Conservation (phyloP, 768 basidiomycete genomes). For the Amanita fuliginea region DNA sequence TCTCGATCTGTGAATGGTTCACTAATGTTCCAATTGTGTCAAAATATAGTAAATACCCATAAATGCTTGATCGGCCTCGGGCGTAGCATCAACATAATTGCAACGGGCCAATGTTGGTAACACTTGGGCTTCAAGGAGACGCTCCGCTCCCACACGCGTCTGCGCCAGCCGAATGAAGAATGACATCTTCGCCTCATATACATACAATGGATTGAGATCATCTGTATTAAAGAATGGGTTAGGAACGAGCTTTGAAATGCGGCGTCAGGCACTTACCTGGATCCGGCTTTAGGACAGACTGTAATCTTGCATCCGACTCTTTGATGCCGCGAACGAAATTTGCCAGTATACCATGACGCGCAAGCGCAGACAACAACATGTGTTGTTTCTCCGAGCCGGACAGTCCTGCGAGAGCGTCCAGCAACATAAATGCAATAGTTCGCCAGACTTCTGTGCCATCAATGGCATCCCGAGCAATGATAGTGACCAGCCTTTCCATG, state of each 20-base stretch:
- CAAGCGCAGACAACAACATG: constrained; percentile 43
- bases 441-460: constrained; percentile 97
- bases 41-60: constrained; percentile 41
- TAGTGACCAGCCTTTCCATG: constrained; percentile 62
- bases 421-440: constrained; percentile 84
- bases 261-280: constrained; percentile 47
- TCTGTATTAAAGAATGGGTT: constrained; percentile 33
- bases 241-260: neutral
- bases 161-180: constrained; percentile 79
- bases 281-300: constrained; percentile 76
- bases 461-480: constrained; percentile 82
- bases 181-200: constrained; percentile 93
- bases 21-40: neutral
- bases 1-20: constrained; percentile 47
- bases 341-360: constrained; percentile 64
- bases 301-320: constrained; percentile 66
- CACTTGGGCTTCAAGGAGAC: constrained; percentile 67
- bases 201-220: constrained; percentile 83
- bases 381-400: constrained; percentile 63
- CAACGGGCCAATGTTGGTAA: constrained; percentile 70
- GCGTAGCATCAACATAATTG: constrained; percentile 79
- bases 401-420: constrained; percentile 72
- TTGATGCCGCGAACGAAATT: constrained; percentile 81
- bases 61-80: constrained; percentile 73
- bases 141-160: constrained; percentile 75